Evolutionary conservation across 1,139 yeast genomes (phyloP), one percentile per base, ranked within the genome.

Genomic region (Hyphopichia pseudoburtonii): DNA sequence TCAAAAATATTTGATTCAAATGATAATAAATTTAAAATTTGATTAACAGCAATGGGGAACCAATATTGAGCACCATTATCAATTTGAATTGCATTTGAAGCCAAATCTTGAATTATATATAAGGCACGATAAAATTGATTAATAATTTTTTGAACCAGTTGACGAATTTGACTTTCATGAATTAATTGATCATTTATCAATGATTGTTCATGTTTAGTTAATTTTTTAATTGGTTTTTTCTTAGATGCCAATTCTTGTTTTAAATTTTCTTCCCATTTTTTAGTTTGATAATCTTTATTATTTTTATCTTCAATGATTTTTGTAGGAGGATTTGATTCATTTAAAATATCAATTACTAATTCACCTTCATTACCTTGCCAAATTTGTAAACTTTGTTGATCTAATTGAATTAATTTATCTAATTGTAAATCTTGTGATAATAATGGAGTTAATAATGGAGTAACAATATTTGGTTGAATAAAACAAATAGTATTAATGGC

Each of bases 211-310:
- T 89, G 97, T 48, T 80, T 85, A 8, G 95, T 73, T 34, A 83
- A 66, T 51, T 83, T 85, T 60, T 74, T 79, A 29, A 57, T 39
- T 5, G 42, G 47, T 34, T 62, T 60, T 30, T 67, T 68, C 57
- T 82, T 82, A 39, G 71, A 68, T 1, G 84, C 82, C 39, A 88
- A 70, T 54, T 87, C 92, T 46, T 80, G 80, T 50, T 90, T 78
- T 33, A 92, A 76, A 36, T 77, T 76, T 51, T 84, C 90, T 57
- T 92, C 98, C 97, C 98, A 92, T 53, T 86, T 82, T 44, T 78
- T 70, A 12, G 89, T 86, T 50, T 86, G 95, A 54, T 86, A 87
- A 51, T 89, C 96, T 53, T 80, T 87, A 3, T 85, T 63, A 54
- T 86, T 86, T 52, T 85, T 86, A 42, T 67, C 69, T 21, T 59